phyloP scores from a whole-genome alignment of 1,284 basidiomycete genomes.

The Irpex sp. region DNA sequence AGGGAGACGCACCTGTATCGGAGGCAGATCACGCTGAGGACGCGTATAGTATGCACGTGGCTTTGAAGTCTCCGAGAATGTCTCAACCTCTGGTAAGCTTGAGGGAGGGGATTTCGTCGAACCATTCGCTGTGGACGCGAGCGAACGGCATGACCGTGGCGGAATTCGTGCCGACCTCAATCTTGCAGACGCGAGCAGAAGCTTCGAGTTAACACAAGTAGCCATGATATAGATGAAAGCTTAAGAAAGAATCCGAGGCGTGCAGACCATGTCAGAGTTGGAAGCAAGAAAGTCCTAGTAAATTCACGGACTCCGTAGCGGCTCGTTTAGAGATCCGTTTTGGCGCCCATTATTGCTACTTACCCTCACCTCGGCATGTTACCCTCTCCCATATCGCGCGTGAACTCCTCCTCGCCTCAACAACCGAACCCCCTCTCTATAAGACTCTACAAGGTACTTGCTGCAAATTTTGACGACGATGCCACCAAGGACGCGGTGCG shows the following conservation, averaged over 20 bases:
- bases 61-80: slow-evolving; percentile 30
- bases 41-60: slow-evolving; percentile 33
- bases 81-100: slow-evolving; percentile 26
- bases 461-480: slow-evolving; percentile 80
- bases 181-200: neutral
- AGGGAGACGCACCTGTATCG: slow-evolving; percentile 33
- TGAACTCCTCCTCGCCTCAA: slow-evolving; percentile 18
- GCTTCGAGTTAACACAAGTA: neutral
- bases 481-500: slow-evolving; percentile 77
- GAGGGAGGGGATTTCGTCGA: neutral
- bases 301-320: neutral
- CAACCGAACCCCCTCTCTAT: slow-evolving; percentile 68
- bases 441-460: slow-evolving; percentile 86
- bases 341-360: neutral
- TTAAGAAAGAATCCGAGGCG: neutral
- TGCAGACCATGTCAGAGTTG: neutral
- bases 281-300: neutral
- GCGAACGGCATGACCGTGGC: neutral
- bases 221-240: neutral
- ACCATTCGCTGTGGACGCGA: neutral
- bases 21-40: slow-evolving; percentile 39
- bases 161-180: neutral
- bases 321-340: neutral
- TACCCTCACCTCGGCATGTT: slow-evolving; percentile 13
- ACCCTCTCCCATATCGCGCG: slow-evolving; percentile 12